Evolutionary conservation across 257 asterid genomes (phyloP).

Genomic region (Misopates orontium): DNA sequence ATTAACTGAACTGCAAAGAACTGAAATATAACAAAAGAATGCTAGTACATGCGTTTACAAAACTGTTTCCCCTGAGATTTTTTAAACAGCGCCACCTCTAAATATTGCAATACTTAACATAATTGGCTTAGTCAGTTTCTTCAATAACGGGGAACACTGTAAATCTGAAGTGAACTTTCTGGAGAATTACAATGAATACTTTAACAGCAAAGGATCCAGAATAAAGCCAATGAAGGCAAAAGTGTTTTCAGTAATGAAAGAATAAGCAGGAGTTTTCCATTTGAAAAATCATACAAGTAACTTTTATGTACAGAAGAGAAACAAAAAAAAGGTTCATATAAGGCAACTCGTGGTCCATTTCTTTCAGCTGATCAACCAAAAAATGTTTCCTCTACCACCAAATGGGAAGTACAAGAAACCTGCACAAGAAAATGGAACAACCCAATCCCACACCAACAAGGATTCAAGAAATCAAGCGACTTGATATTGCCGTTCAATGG

Average conservation of each 20-base stretch:
- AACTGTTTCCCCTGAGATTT: no score
- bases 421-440: slow-evolving; percentile 30
- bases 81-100: no score
- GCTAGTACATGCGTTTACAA: no score
- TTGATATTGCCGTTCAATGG: background rate
- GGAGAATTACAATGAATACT: no score
- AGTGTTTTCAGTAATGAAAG: background rate
- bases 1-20: no score
- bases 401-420: slow-evolving; percentile 31
- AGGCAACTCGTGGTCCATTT: background rate
- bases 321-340: background rate
- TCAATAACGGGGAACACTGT: background rate
- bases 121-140: background rate
- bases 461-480: slow-evolving; percentile 25
- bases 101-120: background rate
- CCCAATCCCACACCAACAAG: slow-evolving; percentile 34
- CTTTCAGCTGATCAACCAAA: background rate
- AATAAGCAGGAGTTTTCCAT: background rate
- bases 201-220: no score
- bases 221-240: background rate
- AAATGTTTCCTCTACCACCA: slow-evolving; percentile 31
- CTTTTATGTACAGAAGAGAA: background rate
- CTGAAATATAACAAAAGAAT: no score
- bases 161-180: background rate
- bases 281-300: background rate